Base-by-base conservation (phyloP, 2,329 filamentous ascomycete genomes). In the Alternaria sp. region DNA sequence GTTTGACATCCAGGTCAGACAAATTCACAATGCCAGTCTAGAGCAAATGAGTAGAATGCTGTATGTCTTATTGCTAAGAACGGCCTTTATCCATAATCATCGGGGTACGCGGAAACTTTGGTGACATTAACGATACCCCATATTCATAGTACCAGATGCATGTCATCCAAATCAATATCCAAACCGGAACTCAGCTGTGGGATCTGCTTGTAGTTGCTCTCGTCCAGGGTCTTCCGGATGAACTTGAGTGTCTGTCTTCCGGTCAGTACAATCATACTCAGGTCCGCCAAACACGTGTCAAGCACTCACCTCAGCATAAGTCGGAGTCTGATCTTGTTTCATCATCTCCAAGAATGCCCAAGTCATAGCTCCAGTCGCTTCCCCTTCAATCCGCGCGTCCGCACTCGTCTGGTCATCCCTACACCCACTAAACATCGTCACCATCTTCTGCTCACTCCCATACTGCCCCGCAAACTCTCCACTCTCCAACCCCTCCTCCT, bases 401-500 rank as follows among this genome's bases (percentile, higher is more conserved):
- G 84, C 84, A 55, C 78, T 81, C 1, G 84, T 86, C 59, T 86
- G 83, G 51, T 85, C 83, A 68, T 86, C 84, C 52, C 80, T 77
- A 62, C 84, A 86, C 3, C 84, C 84, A 32, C 74, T 79, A 57
- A 85, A 85, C 84, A 86, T 86, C 6, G 81, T 84, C 1, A 85
- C 84, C 63, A 81, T 79, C 68, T 83, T 84, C 25, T 78, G 73
- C 68, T 85, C 83, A 56, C 74, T 75, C 1, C 74, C 77, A 73
- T 82, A 85, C 66, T 85, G 82, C 13, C 82, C 79, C 40, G 75
- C 80, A 65, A 83, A 82, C 60, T 75, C 69, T 15, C 79, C 77
- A 1, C 68, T 72, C 5, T 67, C 58, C 43, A 81, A 66, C 0
- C 79, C 78, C 51, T 86, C 82, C 60, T 86, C 82, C 50, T 85